Conservation (phyloP, 2,329 filamentous ascomycete genomes). For the Fusarium guadeloupense region DNA sequence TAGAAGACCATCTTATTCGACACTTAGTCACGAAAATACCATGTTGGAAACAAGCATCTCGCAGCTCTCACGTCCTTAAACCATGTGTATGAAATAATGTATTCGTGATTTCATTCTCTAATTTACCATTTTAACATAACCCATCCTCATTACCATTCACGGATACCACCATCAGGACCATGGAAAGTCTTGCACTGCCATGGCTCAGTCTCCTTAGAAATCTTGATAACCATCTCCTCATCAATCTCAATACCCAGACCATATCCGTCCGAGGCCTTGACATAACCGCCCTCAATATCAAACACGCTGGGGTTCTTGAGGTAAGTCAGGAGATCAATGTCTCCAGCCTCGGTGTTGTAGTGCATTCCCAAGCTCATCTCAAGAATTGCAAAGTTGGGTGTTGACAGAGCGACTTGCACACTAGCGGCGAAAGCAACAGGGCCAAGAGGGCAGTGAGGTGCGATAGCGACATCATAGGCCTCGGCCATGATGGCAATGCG, state of each 20-base stretch:
- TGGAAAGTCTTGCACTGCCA: constrained; percentile 57
- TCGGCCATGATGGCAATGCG: constrained; percentile 77
- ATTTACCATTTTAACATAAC: neutral
- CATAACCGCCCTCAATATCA: constrained; percentile 72
- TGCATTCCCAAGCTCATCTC: constrained; percentile 85
- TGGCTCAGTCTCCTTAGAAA: constrained; percentile 66
- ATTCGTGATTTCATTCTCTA: neutral
- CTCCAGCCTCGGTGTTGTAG: constrained; percentile 73
- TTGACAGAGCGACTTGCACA: constrained; percentile 70
- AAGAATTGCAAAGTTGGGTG: constrained; percentile 75
- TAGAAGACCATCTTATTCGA: too few species aligned
- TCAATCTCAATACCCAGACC: constrained; percentile 77
- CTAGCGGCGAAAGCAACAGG: constrained; percentile 77
- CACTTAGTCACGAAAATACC: too few species aligned
- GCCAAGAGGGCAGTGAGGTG: constrained; percentile 77
- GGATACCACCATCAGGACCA: constrained; percentile 15
- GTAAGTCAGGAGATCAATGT: constrained; percentile 73
- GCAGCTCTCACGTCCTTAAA: too few species aligned
- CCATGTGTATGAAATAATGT: too few species aligned
- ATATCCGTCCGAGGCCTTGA: constrained; percentile 66
- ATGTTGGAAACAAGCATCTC: too few species aligned
- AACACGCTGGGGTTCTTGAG: constrained; percentile 71
- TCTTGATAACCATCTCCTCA: constrained; percentile 70
- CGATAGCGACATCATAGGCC: constrained; percentile 76
- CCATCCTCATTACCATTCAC: constrained; percentile 10